Percentiles rank a stretch among this genome's conserved stretches.
Conservation (phyloP, 345 rosid species). For the Clausena lansium region DNA sequence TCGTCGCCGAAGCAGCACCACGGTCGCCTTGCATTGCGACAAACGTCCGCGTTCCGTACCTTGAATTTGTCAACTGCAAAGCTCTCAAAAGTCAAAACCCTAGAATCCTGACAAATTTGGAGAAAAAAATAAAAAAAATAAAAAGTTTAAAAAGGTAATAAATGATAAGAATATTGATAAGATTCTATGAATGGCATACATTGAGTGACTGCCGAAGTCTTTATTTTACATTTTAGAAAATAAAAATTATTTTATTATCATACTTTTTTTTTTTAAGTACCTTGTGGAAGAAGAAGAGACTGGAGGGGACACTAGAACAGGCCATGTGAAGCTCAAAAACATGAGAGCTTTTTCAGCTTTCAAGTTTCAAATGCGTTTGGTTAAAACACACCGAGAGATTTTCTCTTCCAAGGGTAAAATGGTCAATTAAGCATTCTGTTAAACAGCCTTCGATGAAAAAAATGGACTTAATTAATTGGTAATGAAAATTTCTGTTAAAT, state of each 20-base stretch:
- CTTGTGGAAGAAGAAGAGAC: slow-evolving; percentile 4
- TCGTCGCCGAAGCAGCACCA: slow-evolving; percentile 1
- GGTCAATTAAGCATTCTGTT: background rate
- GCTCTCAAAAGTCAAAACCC: background rate
- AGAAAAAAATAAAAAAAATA: background rate
- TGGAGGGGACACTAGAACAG: background rate
- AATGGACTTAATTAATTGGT: too few relatives aligned
- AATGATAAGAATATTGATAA: background rate
- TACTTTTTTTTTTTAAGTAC: background rate
- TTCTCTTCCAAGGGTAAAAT: background rate
- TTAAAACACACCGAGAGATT: background rate
- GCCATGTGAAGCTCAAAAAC: background rate
- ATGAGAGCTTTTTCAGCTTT: background rate
- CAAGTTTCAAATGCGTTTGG: background rate
- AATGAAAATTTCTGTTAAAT: background rate
- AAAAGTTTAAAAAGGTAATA: background rate
- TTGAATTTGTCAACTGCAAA: background rate
- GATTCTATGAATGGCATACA: background rate
- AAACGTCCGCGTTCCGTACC: background rate
- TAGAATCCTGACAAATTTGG: background rate
- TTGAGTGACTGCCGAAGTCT: background rate
- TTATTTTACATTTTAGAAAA: background rate
- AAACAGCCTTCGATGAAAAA: background rate
- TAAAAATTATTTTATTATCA: too few relatives aligned
- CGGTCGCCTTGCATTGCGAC: slow-evolving; percentile 24